A percentile compares a stretch with the other conserved stretches of the same genome.
Evolutionary conservation across 768 basidiomycete genomes (phyloP).

Genomic region (Chalciporus piperatus): DNA sequence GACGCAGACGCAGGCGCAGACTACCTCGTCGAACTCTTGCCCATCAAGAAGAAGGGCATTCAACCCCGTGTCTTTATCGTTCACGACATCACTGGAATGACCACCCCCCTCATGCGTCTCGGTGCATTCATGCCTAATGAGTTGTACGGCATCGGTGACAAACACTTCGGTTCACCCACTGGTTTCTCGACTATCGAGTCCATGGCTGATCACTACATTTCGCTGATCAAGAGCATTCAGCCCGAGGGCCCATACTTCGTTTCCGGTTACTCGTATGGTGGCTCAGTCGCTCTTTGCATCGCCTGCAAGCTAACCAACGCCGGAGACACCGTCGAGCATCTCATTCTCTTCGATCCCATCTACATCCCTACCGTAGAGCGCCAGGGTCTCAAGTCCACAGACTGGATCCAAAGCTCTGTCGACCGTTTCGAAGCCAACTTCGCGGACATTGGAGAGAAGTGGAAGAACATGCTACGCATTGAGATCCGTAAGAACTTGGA

Average conservation of each 20-base stretch:
- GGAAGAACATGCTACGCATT: conserved; percentile 28
- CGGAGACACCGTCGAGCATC: conserved; percentile 24
- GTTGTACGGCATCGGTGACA: conserved; percentile 34
- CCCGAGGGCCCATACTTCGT: conserved; percentile 27
- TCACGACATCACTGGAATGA: conserved; percentile 33
- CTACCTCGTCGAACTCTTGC: conserved; percentile 28
- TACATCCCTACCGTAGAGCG: conserved; percentile 27
- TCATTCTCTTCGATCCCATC: conserved; percentile 30
- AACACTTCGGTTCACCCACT: conserved; percentile 28
- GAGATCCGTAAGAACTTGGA: conserved; percentile 34
- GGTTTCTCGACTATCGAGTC: conserved; percentile 29
- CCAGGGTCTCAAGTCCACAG: conserved; percentile 29
- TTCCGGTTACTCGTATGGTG: conserved; percentile 29
- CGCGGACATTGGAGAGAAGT: conserved; percentile 31
- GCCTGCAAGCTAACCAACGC: conserved; percentile 22
- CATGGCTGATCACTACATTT: conserved; percentile 32
- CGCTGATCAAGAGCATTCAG: conserved; percentile 26
- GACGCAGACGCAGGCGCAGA: conserved; percentile 30
- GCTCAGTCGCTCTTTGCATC: conserved; percentile 28
- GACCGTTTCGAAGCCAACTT: conserved; percentile 32
- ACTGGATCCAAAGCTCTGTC: conserved; percentile 30
- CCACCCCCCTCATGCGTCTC: conserved; percentile 32
- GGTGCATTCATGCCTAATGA: conserved; percentile 32
- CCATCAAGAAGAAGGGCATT: conserved; percentile 31
- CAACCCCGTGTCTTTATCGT: conserved; percentile 27